Conservation (phyloP, 2,329 filamentous ascomycete species). For the Paraconiothyrium sp. region DNA sequence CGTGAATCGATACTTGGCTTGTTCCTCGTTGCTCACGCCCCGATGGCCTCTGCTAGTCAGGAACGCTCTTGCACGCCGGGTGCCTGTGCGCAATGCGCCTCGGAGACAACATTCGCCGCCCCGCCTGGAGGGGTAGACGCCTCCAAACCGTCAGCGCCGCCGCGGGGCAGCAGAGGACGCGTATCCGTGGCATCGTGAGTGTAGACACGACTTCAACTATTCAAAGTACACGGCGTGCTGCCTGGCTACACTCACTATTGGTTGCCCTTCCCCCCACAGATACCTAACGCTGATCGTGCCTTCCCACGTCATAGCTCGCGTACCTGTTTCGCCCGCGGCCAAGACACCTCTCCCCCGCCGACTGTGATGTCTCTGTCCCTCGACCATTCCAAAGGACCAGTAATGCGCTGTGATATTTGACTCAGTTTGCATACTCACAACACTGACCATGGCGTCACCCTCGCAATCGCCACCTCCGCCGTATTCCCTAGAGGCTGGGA, state of each 20-base stretch:
- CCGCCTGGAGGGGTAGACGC: constrained; percentile 2
- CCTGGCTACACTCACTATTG: neutral
- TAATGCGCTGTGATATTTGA: neutral
- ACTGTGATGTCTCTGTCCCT: neutral
- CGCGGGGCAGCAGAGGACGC: neutral
- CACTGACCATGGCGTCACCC: constrained; percentile 24
- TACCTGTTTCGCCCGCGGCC: constrained; percentile 8
- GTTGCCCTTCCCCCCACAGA: neutral
- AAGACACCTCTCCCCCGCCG: neutral
- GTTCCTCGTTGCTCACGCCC: neutral
- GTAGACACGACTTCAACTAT: too few species aligned
- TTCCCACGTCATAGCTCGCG: constrained; percentile 14
- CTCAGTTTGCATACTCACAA: neutral
- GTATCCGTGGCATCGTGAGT: too few species aligned
- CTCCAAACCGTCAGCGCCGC: neutral
- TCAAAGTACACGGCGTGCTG: neutral
- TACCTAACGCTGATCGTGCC: neutral
- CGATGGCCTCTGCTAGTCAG: constrained; percentile 13
- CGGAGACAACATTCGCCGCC: constrained; percentile 8
- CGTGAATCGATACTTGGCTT: neutral
- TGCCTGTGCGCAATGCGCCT: constrained; percentile 7
- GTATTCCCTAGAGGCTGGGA: constrained; percentile 18
- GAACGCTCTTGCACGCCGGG: constrained; percentile 5
- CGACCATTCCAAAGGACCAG: neutral
- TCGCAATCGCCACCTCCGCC: constrained; percentile 15